A percentile compares a stretch with the other conserved stretches of the same genome.
These are phyloP conservation scores for Clonostachys chloroleuca DNA, from an alignment of 2,329 filamentous ascomycete species.

Conservation along the genomic window DNA sequence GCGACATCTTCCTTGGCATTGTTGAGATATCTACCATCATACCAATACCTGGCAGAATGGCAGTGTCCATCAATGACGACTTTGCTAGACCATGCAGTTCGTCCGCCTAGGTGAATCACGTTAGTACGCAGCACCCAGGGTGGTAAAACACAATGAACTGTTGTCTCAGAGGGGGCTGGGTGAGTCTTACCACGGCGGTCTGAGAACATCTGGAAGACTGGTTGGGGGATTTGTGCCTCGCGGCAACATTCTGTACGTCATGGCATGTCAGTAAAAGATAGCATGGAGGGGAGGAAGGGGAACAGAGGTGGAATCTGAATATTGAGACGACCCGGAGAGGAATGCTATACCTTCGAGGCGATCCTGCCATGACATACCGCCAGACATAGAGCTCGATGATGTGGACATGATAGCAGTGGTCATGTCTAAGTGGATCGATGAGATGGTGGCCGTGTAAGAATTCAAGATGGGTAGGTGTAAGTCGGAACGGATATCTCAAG, in stretches of 20 bases:
- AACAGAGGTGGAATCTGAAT: too few species aligned
- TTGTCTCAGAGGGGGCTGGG: background rate
- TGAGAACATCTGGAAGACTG: slow-evolving; percentile 62
- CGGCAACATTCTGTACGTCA: slow-evolving; percentile 45
- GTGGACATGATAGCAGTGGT: slow-evolving; percentile 1
- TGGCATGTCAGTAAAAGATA: background rate
- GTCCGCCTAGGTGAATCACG: slow-evolving; percentile 56
- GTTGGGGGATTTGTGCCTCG: slow-evolving; percentile 39
- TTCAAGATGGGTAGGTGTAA: background rate
- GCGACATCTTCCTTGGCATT: slow-evolving; percentile 91
- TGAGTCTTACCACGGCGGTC: slow-evolving; percentile 57
- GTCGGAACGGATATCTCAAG: too few species aligned
- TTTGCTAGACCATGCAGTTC: slow-evolving; percentile 84
- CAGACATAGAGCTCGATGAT: background rate
- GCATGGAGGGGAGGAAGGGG: too few species aligned
- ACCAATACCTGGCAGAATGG: slow-evolving; percentile 80
- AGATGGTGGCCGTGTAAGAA: background rate
- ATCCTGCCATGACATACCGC: slow-evolving; percentile 36
- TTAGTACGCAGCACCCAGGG: too few species aligned
- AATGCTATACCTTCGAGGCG: slow-evolving; percentile 38
- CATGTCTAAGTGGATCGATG: background rate
- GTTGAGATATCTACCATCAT: slow-evolving; percentile 82
- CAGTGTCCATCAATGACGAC: slow-evolving; percentile 66
- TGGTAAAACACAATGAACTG: too few species aligned
- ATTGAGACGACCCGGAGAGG: background rate